Evolutionary conservation across 2,329 filamentous ascomycete genomes (phyloP), one percentile per base, ranked within the genome.

Genomic region (Paraphaeosphaeria sporulosa): DNA sequence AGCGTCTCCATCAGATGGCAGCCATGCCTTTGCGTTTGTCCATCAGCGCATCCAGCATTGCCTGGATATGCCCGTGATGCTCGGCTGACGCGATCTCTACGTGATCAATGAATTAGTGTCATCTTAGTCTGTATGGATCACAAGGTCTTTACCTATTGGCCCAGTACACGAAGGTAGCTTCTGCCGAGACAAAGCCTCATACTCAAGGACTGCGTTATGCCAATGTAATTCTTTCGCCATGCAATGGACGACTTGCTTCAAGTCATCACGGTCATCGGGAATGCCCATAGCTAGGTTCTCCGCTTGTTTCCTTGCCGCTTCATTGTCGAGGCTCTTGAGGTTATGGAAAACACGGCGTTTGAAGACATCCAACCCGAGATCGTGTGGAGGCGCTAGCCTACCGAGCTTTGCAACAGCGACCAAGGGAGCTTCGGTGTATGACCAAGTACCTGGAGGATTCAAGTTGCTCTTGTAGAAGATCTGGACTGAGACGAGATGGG

Each of bases 401-500:
- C 73, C 73, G 7, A 70, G 51, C 17, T 71, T 64, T 48, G 64
- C 67, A 13, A 62, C 61, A 36, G 68, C n/a, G 21, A 71, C 47
- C 4, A 74, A 53, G 0, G 66, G 70, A 13, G 60, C 57, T 49
- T 75, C 72, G 9, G 58, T 66, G 42, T 71, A 75, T 19, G 55
- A 69, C 73, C 73, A 74, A 12, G 56, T 63, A 21, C 62, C 64
- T 3, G 25, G 30, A 7, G 50, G 49, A n/a, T 69, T 63, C 17
- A 74, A 61, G 9, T 64, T 60, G 50, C 66, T 67, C 32, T 63
- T 69, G 51, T 72, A 55, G 9, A 66, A 59, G 10, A 72, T 53
- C 44, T 73, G 72, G 2, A 73, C 63, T 21, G 73, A 68, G 1
- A 75, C 51, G 2, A 74, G 49, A 43, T 74, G 69, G 3, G 60